Percentiles rank a stretch among this genome's conserved stretches.
These are phyloP conservation scores for Orychophragmus violaceus DNA, from an alignment of 345 rosid genomes.

Conservation along the genomic window DNA sequence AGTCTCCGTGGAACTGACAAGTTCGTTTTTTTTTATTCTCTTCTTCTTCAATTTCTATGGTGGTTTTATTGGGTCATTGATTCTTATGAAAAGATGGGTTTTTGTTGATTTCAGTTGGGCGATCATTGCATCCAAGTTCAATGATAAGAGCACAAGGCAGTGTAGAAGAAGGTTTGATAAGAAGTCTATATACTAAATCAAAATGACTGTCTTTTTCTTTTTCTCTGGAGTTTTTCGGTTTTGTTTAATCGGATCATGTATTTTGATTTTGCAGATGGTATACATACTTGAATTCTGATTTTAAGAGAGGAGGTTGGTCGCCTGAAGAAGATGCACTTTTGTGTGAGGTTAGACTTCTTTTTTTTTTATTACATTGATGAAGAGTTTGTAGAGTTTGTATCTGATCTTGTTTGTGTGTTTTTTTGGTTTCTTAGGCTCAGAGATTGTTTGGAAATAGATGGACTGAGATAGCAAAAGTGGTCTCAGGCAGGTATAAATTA, in stretches of 20 bases:
- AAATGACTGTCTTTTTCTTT: background rate
- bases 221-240: background rate
- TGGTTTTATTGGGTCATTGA: slow-evolving; percentile 2
- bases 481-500: slow-evolving; percentile 80
- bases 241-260: slow-evolving; percentile 18
- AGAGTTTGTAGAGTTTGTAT: background rate
- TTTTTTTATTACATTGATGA: background rate
- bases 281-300: slow-evolving; percentile 90
- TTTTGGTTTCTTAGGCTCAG: slow-evolving; percentile 60
- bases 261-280: slow-evolving; percentile 62
- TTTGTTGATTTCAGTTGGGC: slow-evolving; percentile 61
- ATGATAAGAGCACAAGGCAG: slow-evolving; percentile 93
- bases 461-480: slow-evolving; percentile 99
- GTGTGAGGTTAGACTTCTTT: slow-evolving; percentile 58
- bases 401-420: slow-evolving; percentile 11
- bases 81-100: background rate
- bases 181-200: background rate
- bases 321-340: slow-evolving; percentile 93
- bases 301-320: slow-evolving; percentile 99
- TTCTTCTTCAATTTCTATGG: background rate
- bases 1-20: slow-evolving; percentile 81
- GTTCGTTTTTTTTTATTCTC: slow-evolving; percentile 33
- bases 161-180: slow-evolving; percentile 80
- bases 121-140: slow-evolving; percentile 81
- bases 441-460: slow-evolving; percentile 91